A percentile compares a stretch with the other conserved stretches of the same genome.
phyloP scores from a whole-genome alignment of 169 alveolate species.

The Cryptosporidium meleagridis region DNA sequence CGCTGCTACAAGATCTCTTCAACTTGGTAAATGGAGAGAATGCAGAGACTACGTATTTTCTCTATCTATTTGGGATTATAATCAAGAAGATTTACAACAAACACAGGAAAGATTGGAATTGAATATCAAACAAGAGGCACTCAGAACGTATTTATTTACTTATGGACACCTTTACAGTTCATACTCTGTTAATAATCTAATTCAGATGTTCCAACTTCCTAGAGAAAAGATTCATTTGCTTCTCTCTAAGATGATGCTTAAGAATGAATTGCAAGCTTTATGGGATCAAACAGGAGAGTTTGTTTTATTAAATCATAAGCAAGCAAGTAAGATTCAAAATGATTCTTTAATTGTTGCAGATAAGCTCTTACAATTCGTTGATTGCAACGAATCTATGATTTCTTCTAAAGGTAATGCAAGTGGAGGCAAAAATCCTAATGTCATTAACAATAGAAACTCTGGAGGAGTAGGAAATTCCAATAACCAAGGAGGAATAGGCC shows the following conservation, averaged over 20 bases:
- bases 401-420: conserved; percentile 26
- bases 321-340: conserved; percentile 90
- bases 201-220: conserved; percentile 86
- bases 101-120: conserved; percentile 86
- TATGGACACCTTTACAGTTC: conserved; percentile 86
- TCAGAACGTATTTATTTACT: conserved; percentile 91
- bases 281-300: conserved; percentile 91
- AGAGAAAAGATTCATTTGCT: conserved; percentile 86
- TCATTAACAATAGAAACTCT: neutral
- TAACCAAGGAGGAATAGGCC: neutral
- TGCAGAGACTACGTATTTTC: conserved; percentile 87
- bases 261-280: conserved; percentile 89
- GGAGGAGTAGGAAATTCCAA: conserved; percentile 16
- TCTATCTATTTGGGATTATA: conserved; percentile 88
- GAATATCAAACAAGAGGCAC: conserved; percentile 92
- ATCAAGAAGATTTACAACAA: conserved; percentile 81
- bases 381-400: conserved; percentile 53
- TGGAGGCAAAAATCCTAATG: conserved; percentile 4
- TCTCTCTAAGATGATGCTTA: conserved; percentile 90
- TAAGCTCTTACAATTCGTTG: conserved; percentile 41
- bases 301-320: conserved; percentile 88
- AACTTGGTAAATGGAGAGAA: conserved; percentile 93
- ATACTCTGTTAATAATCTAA: conserved; percentile 86
- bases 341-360: conserved; percentile 86
- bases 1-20: conserved; percentile 91